These are phyloP conservation scores for Ganoderma multipileum DNA, from an alignment of 1,284 basidiomycete species.

Conservation along the genomic window DNA sequence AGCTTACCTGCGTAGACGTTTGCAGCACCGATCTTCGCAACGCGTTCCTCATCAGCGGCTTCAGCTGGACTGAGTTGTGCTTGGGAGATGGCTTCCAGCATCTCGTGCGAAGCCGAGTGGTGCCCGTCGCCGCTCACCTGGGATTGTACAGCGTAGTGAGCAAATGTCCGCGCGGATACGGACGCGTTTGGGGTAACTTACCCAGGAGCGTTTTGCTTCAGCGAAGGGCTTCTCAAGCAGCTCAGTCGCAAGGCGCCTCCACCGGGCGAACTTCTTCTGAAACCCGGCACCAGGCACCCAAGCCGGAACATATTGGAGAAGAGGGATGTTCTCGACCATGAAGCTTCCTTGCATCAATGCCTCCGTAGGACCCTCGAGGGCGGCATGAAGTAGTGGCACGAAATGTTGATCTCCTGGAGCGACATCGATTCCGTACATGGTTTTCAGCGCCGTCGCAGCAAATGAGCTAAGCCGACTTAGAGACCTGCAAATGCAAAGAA, in stretches of 20 bases:
- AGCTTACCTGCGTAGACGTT: conserved; percentile 15
- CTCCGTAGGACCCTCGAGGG: conserved; percentile 16
- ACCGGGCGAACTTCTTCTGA: conserved; percentile 22
- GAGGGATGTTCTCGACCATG: conserved; percentile 28
- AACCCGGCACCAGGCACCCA: conserved; percentile 27
- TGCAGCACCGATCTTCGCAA: conserved; percentile 18
- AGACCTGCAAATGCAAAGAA: background rate
- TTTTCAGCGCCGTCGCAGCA: conserved; percentile 15
- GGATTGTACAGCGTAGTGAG: background rate
- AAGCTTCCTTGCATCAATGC: conserved; percentile 20
- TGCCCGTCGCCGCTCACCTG: conserved; percentile 9
- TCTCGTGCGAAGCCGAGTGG: conserved; percentile 16
- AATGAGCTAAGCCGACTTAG: conserved; percentile 10
- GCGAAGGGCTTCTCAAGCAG: conserved; percentile 24
- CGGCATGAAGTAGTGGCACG: conserved; percentile 13
- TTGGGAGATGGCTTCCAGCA: conserved; percentile 17
- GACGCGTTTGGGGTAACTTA: background rate
- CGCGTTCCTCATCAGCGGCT: conserved; percentile 17
- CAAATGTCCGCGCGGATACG: background rate
- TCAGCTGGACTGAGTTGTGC: conserved; percentile 5
- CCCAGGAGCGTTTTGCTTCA: conserved; percentile 18
- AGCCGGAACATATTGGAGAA: conserved; percentile 23
- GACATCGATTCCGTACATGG: conserved; percentile 24
- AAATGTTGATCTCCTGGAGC: conserved; percentile 29
- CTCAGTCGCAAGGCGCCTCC: conserved; percentile 13